Base-by-base conservation (phyloP, 2,329 filamentous ascomycete species). In the Paramyrothecium roridum region DNA sequence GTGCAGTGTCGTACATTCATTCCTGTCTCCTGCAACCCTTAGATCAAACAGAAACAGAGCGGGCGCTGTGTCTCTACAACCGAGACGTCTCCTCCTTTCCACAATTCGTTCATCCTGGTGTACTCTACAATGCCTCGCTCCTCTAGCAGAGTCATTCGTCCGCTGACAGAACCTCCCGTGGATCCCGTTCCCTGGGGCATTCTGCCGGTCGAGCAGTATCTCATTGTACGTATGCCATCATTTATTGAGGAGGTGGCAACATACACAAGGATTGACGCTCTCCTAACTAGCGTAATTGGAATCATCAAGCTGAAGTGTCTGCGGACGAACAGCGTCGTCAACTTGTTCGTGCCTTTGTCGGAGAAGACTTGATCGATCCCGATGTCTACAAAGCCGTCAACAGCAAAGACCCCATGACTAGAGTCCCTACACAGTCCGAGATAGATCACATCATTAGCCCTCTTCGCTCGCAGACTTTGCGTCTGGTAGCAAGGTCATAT, bases 161-260 rank as follows among this genome's bases (percentile, higher is more conserved):
- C 26, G 10, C 26, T 10, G 26, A 30, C 26, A 30, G 26, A 30
- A 30, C 26, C 26, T 4, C 26, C 26, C 6, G 6, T 6, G 26
- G 26, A 30, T 10, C 26, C 26, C 4, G 26, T 30, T 49, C 19
- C 45, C 22, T 48, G 52, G 45, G 30, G 52, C 22, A n/a, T 33
- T 26, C 52, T 54, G 19, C 43, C 43, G 23, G 45, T 52, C 33
- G 50, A 52, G 50, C 50, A 52, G 50, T 52, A 52, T 45, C 37
- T 52, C 13, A 22, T 52, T 33, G 50, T 52, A 52, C 10, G 50
- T 16, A 13, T 52, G 17, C 33, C 33, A 43, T 8, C 10, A 49
- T 34, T 8, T 17, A 34, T 19, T 45, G n/a, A n/a, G 48, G 22
- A 54, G n/a, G n/a, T n/a, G n/a, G 30, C 23, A 21, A 23, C 23